Evolutionary conservation across 1,284 basidiomycete species (phyloP).

Genomic region (Puccinia polysora): DNA sequence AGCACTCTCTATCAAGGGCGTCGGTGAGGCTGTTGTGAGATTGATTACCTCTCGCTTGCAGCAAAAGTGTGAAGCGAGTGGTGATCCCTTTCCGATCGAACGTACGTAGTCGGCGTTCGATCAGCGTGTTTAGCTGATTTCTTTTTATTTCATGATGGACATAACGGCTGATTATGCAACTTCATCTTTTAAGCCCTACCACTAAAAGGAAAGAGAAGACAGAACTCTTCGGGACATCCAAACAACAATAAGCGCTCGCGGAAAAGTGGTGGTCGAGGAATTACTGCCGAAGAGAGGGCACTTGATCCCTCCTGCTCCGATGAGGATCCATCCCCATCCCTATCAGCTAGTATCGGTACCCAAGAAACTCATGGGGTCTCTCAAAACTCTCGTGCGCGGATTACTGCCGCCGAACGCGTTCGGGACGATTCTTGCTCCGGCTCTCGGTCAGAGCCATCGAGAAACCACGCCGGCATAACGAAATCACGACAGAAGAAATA

Average conservation of each 20-base stretch:
- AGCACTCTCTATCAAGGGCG: conserved; percentile 23
- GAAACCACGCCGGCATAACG: background rate
- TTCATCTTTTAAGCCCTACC: background rate
- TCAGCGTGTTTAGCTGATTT: background rate
- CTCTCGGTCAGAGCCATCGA: background rate
- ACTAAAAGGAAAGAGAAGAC: background rate
- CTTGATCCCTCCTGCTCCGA: conserved; percentile 27
- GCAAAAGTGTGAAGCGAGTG: conserved; percentile 4
- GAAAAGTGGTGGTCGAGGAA: background rate
- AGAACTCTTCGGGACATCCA: background rate
- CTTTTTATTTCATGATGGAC: no score
- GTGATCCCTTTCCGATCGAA: conserved; percentile 15
- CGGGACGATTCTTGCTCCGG: background rate
- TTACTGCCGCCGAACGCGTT: background rate
- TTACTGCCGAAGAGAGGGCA: conserved; percentile 32
- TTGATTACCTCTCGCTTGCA: conserved; percentile 13
- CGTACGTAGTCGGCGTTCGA: conserved; percentile 14
- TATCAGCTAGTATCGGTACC: no score
- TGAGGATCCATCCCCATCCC: background rate
- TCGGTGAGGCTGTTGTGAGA: conserved; percentile 15
- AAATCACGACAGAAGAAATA: conserved; percentile 46
- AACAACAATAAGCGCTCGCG: background rate
- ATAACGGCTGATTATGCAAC: background rate
- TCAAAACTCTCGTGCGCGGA: no score
- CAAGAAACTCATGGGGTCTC: no score